Conservation (phyloP, 2,329 filamentous ascomycete species). For the Helotiales sp. region DNA sequence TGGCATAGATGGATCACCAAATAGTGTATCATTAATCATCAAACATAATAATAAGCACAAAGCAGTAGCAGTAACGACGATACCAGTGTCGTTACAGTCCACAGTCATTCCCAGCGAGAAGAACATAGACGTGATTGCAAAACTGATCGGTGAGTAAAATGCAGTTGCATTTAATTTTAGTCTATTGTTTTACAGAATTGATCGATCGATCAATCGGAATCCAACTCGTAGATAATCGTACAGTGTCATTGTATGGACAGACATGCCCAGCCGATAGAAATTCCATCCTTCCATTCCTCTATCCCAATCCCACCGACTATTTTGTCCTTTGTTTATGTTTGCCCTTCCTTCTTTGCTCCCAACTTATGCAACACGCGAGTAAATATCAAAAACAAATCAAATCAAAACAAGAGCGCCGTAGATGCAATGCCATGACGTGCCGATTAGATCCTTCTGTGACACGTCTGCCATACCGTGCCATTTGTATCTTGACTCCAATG, state of each 20-base stretch:
- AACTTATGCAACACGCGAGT: background rate
- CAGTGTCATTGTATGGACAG: slow-evolving; percentile 16
- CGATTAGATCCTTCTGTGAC: slow-evolving; percentile 9
- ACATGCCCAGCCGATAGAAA: background rate
- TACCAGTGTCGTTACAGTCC: too few species aligned
- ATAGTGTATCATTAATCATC: too few species aligned
- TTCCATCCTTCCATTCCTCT: background rate
- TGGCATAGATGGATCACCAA: too few species aligned
- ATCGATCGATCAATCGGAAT: background rate
- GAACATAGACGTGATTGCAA: too few species aligned
- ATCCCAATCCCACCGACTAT: background rate
- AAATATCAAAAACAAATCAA: background rate
- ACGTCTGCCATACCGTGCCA: background rate
- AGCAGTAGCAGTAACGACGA: too few species aligned
- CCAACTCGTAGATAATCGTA: background rate
- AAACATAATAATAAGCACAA: too few species aligned
- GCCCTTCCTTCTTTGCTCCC: background rate
- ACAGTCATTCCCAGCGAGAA: too few species aligned
- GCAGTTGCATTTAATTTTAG: background rate
- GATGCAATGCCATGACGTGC: background rate
- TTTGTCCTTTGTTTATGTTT: background rate
- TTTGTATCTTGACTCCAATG: background rate
- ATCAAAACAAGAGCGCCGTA: background rate
- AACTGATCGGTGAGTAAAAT: too few species aligned
- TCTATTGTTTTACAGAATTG: background rate